These are phyloP conservation scores for Phaseolus coccineus DNA, from an alignment of 331 rosid species.

Conservation along the genomic window DNA sequence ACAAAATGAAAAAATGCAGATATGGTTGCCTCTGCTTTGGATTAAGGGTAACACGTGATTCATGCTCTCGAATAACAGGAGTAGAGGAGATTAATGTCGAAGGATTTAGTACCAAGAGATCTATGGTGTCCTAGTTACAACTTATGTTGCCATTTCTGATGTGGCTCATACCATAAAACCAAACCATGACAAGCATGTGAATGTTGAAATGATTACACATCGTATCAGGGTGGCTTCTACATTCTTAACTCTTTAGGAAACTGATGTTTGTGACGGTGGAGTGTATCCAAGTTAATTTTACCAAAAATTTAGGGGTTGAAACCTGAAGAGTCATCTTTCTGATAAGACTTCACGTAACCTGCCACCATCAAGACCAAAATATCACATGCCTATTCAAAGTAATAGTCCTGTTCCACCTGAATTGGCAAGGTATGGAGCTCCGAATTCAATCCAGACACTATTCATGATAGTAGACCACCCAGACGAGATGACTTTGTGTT, in stretches of 20 bases:
- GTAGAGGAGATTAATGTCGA: constrained; percentile 83
- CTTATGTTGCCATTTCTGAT: constrained; percentile 55
- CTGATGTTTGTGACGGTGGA: constrained; percentile 53
- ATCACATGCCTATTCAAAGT: constrained; percentile 66
- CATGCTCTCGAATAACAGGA: constrained; percentile 78
- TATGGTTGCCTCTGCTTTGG: constrained; percentile 61
- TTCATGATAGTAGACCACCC: constrained; percentile 76
- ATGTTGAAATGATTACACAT: constrained; percentile 58
- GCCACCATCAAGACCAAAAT: constrained; percentile 8
- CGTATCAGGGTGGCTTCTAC: constrained; percentile 43
- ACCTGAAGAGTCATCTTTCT: neutral
- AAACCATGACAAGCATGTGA: constrained; percentile 71
- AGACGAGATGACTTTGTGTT: constrained; percentile 62
- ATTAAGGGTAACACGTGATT: constrained; percentile 50
- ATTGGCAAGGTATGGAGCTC: constrained; percentile 58
- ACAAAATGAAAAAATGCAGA: constrained; percentile 63
- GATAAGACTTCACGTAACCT: constrained; percentile 2
- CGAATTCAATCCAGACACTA: constrained; percentile 69
- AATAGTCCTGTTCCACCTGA: constrained; percentile 54
- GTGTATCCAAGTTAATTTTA: neutral
- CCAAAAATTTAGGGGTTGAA: neutral
- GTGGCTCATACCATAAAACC: constrained; percentile 60
- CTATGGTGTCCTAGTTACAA: constrained; percentile 77
- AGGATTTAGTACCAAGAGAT: constrained; percentile 81
- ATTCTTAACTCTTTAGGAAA: constrained; percentile 65